phyloP scores from a whole-genome alignment of 305 asterid species.

The Solanum aculeatissimum region DNA sequence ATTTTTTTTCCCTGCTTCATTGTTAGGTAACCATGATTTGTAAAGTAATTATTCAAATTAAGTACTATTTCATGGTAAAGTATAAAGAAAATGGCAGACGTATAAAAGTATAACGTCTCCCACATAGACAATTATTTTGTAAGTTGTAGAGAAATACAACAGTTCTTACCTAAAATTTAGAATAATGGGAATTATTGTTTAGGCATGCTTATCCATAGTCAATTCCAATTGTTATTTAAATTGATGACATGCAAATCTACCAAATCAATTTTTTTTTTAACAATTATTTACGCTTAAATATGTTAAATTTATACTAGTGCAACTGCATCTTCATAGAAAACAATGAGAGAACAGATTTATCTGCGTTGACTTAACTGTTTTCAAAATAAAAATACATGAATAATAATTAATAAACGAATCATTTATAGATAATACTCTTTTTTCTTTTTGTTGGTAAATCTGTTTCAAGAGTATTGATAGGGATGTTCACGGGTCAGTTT shows the following conservation, averaged over 20 bases:
- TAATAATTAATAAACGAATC: not conserved
- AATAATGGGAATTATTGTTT: not conserved
- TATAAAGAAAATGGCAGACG: not conserved
- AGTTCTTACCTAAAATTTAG: not conserved
- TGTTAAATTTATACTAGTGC: not conserved
- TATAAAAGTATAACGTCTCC: not conserved
- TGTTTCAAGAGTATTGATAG: rapidly evolving
- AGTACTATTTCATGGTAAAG: not conserved
- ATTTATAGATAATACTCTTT: not conserved
- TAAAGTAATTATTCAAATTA: not conserved
- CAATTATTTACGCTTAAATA: not conserved
- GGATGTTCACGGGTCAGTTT: too few relatives aligned
- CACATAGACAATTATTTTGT: not conserved
- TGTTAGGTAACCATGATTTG: conserved; percentile 1
- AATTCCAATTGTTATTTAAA: not conserved
- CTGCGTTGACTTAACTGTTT: not conserved
- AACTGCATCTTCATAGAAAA: not conserved
- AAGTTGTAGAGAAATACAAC: not conserved
- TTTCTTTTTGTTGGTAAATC: not conserved
- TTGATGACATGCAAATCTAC: not conserved
- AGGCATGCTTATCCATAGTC: not conserved
- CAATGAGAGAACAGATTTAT: not conserved
- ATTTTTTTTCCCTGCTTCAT: not conserved
- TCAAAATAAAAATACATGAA: not conserved
- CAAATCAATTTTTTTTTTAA: not conserved